A percentile compares a stretch with the other conserved stretches of the same genome.
Evolutionary conservation across 2,329 filamentous ascomycete genomes (phyloP).

Genomic region (Neofusicoccum laricinum): DNA sequence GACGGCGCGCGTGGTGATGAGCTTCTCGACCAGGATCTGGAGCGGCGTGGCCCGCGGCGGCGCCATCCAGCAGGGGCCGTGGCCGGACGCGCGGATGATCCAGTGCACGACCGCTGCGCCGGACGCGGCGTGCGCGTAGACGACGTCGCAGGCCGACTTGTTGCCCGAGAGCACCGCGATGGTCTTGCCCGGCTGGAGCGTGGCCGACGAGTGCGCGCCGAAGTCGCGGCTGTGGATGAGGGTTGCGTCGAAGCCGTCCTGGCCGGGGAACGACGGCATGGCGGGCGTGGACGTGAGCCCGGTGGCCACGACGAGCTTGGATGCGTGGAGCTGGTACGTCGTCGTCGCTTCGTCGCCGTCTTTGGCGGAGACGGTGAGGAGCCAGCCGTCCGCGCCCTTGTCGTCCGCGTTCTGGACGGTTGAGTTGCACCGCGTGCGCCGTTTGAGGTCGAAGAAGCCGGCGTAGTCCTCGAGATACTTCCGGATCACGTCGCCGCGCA

Average conservation of each 20-base stretch:
- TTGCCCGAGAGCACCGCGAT: slow-evolving; percentile 58
- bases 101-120: slow-evolving; percentile 48
- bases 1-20: slow-evolving; percentile 64
- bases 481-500: slow-evolving; percentile 57
- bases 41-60: slow-evolving; percentile 63
- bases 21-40: slow-evolving; percentile 66
- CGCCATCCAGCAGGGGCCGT: slow-evolving; percentile 60
- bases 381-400: slow-evolving; percentile 33
- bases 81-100: slow-evolving; percentile 55
- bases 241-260: slow-evolving; percentile 49
- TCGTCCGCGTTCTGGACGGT: slow-evolving; percentile 50
- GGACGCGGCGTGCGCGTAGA: slow-evolving; percentile 52
- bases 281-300: slow-evolving; percentile 59
- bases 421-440: slow-evolving; percentile 50
- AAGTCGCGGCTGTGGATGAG: slow-evolving; percentile 60
- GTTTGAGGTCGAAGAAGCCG: slow-evolving; percentile 50
- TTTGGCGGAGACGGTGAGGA: slow-evolving; percentile 11
- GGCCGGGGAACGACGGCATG: slow-evolving; percentile 51
- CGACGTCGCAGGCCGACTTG: slow-evolving; percentile 64
- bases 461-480: slow-evolving; percentile 51
- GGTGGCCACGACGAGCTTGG: slow-evolving; percentile 60
- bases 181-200: slow-evolving; percentile 34
- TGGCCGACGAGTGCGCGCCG: slow-evolving; percentile 34
- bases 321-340: slow-evolving; percentile 25
- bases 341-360: neutral